Base-by-base conservation (phyloP, 2,329 filamentous ascomycete species). In the Conoideocrella luteorostrata region DNA sequence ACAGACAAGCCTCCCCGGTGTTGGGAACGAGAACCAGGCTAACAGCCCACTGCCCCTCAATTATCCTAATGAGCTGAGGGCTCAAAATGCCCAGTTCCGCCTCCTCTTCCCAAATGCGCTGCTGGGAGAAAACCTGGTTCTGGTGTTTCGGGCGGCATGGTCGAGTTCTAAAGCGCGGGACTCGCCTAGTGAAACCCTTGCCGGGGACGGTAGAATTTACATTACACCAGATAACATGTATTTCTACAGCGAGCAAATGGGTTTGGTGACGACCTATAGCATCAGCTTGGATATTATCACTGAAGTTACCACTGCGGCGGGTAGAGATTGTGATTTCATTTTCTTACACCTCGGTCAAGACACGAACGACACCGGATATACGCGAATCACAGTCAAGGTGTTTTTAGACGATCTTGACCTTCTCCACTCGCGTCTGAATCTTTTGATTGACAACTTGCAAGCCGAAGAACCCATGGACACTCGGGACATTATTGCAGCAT, bases 211-310 rank as follows among this genome's bases (percentile, higher is more conserved):
- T 1, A 80, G 93, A 42, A 82, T 95, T 20, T 98, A 94, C 61
- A 82, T 95, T 47, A 97, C 91, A 1, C 75, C 84, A 0, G 82
- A 84, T 49, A 86, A 90, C 51, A 82, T 98, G 61, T 97, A 95
- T 63, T 97, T 98, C 59, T 98, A 96, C 65, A 94, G 90, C 55
- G 86, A 97, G 57, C 87, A 96, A 58, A 82, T 96, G 61, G 93
- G 93, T 5, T 75, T 98, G 5, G 85, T 97, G 1, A 74, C 95
- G 28, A 86, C 91, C 1, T 91, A 89, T 40, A 79, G 79, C 13
- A 79, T 94, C 40, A 80, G 76, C 43, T 72, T 98, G 45, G 77
- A 82, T 43, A 81, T 77, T 38, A 88, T 98, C 45, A 80, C 81
- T 7, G 93, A 97, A 63, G 88, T 97, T 33, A 96, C 88, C 20